Evolutionary conservation across 169 alveolate genomes (phyloP), one percentile per base, ranked within the genome.

Genomic region (Plasmodium gallinaceum): DNA sequence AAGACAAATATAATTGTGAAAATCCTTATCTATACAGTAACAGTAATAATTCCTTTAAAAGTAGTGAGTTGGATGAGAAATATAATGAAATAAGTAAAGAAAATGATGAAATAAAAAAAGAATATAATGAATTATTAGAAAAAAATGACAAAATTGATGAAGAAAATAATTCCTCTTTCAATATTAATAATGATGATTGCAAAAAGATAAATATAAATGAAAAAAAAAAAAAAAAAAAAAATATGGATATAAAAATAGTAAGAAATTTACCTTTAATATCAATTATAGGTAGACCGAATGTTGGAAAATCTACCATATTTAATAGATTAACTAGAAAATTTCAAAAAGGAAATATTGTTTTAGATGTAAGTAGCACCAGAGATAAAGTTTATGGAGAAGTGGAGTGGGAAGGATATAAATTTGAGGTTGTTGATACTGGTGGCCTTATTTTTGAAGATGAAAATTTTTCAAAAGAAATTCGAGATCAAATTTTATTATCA

Each of bases 241-340:
- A 45, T 42, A 54, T 60, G 39, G 87, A 71, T 18, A 20, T 86
- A 71, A 69, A 71, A 24, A 72, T 86, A 9, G 60, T 86, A 37
- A 54, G 88, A 32, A 86, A 24, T 18, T 65, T 86, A 14, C 92
- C 92, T 86, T 71, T 94, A 22, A 76, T 94, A 60, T 88, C 96
- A 16, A 86, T 94, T 51, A 94, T 94, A 62, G 96, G 96, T 0
- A 61, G 96, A 42, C 92, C 96, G 8, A 94, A 94, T 69, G 96
- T 94, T 61, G 96, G 96, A 9, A 94, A 94, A 45, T 94, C 96
- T 18, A 88, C 95, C 48, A 62, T 94, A 51, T 94, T 94, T 80
- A 94, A 94, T 88, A 92, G 96, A 91, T 51, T 94, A 2, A 90
- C 96, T 8, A 87, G 91, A 46, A 90, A 94, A 94, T 92, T 88